Evolutionary conservation across 78 protist genomes (phyloP), one percentile per base, ranked within the genome.

Genomic region (Dictyostelium purpureum): DNA sequence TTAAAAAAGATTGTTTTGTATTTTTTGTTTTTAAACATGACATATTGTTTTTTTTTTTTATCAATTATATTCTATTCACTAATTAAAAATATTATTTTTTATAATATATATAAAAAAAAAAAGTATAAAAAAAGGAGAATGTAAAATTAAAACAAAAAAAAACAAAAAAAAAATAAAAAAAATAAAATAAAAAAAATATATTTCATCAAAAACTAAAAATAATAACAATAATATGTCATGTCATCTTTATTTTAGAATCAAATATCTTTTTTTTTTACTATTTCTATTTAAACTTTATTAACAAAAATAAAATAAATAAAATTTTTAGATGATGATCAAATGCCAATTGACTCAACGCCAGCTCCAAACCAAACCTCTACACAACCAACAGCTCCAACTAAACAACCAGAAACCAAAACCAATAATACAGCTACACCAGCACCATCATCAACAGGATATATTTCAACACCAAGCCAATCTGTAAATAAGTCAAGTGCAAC

Each of bases 251-350:
- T 42, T 45, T 37, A 19, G 12, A n/a, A n/a, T n/a, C n/a, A n/a
- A 19, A 18, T 57, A 5, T 57, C 24, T 11, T 57, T 57, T 57
- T 57, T 57, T 19, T 57, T 57, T 57, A 19, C 12, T 18, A 21
- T 57, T 5, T 57, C 6, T 57, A 19, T 18, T 18, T 19, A 57
- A 5, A 21, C 6, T 57, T 18, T 18, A 19, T 57, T 18, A 57
- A 57, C 9, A 19, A 18, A 57, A 19, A 57, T 21, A 57, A 57
- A 21, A 49, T 14, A 31, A 63, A 33, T 33, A 33, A 7, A 35
- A 24, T 35, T 45, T 24, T 21, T 31, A 73, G 79, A 73, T 73
- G 79, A 73, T 73, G 79, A 67, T n/a, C 37, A 28, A 71, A 73
- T 73, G 79, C 61, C 6, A 73, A 24, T 45, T 45, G 79, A 73